Conservation (phyloP, 306 rosid species). For the Betula pendula region DNA sequence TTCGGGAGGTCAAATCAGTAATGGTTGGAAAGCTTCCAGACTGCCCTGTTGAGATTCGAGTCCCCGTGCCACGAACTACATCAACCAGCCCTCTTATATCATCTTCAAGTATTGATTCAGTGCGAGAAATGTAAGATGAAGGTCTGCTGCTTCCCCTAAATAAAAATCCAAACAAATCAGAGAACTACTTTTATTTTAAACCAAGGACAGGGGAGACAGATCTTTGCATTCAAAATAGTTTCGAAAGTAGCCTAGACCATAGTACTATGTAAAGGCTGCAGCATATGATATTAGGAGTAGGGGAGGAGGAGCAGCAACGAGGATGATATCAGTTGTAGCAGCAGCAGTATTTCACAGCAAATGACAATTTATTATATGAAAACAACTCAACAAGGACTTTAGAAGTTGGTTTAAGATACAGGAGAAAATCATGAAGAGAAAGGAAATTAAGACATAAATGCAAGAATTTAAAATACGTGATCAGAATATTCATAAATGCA, state of each 20-base stretch:
- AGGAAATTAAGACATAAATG: background rate
- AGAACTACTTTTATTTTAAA: constrained; percentile 14
- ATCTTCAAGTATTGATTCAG: constrained; percentile 5
- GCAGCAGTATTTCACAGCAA: too few relatives aligned
- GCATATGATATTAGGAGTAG: too few relatives aligned
- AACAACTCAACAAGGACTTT: too few relatives aligned
- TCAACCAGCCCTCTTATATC: constrained; percentile 22
- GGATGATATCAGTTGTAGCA: too few relatives aligned
- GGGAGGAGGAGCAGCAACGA: too few relatives aligned
- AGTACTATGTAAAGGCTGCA: background rate
- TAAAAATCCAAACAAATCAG: background rate
- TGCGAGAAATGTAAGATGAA: background rate
- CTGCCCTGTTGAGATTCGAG: constrained; percentile 35
- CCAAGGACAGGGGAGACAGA: constrained; percentile 2
- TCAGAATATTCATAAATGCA: background rate
- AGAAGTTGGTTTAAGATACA: too few relatives aligned
- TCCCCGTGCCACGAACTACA: constrained; percentile 28
- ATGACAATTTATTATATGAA: too few relatives aligned
- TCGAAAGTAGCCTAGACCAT: background rate
- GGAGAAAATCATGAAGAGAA: background rate
- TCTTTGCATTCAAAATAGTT: constrained; percentile 2
- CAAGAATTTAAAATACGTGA: background rate
- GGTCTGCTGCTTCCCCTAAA: constrained; percentile 40
- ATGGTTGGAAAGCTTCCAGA: constrained; percentile 28
- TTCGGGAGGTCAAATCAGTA: constrained; percentile 47